A percentile compares a stretch with the other conserved stretches of the same genome.
These are phyloP conservation scores for Ilex asprella DNA, from an alignment of 257 asterid genomes.

Conservation along the genomic window DNA sequence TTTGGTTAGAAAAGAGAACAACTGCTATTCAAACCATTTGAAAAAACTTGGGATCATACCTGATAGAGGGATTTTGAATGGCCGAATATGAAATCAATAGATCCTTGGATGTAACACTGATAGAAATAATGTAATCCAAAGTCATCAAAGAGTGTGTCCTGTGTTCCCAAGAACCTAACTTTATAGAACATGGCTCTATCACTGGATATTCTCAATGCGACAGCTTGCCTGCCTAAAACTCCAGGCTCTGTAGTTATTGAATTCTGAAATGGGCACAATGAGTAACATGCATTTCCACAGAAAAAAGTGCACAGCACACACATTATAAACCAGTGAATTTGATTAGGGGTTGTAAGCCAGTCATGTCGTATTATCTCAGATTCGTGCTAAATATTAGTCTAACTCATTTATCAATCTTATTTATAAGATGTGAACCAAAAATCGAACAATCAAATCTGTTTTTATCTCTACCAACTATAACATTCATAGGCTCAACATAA, in stretches of 20 bases:
- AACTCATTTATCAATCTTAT: too few relatives aligned
- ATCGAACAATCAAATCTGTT: too few relatives aligned
- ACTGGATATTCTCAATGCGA: conserved; percentile 58
- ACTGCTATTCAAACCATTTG: background rate
- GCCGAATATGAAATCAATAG: conserved; percentile 76
- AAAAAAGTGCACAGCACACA: too few relatives aligned
- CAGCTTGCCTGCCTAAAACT: conserved; percentile 59
- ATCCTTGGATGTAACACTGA: conserved; percentile 61
- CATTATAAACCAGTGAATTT: too few relatives aligned
- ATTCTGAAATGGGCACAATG: conserved; percentile 33
- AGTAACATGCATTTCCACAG: too few relatives aligned
- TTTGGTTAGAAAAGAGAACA: background rate
- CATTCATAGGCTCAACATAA: too few relatives aligned
- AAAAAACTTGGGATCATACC: conserved; percentile 22
- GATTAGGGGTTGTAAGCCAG: too few relatives aligned
- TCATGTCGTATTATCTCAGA: too few relatives aligned
- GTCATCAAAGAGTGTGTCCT: conserved; percentile 72
- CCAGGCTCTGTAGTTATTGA: conserved; percentile 30
- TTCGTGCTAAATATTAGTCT: too few relatives aligned
- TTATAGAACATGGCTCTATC: conserved; percentile 62
- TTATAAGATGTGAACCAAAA: too few relatives aligned
- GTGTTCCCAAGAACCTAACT: conserved; percentile 65
- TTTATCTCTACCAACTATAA: too few relatives aligned
- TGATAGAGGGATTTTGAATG: conserved; percentile 59
- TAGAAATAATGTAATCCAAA: conserved; percentile 53